Percentiles rank a stretch among this genome's conserved stretches.
phyloP scores from a whole-genome alignment of 1,284 basidiomycete genomes.

The Sphagnurus paluster region DNA sequence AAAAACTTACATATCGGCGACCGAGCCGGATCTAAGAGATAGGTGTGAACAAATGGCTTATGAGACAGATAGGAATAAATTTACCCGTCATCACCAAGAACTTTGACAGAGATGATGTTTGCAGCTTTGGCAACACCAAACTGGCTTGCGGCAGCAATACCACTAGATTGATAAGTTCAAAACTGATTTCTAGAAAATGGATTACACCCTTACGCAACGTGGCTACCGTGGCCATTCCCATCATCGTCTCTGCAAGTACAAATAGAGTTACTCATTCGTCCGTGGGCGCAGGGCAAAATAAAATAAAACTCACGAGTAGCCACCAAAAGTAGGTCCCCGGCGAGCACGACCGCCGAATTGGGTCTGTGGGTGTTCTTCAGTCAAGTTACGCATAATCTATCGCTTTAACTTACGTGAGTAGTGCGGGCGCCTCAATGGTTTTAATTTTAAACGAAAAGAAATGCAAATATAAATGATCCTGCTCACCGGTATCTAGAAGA shows the following conservation, averaged over 20 bases:
- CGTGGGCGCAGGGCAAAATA: background rate
- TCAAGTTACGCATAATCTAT: background rate
- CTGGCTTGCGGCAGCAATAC: no score
- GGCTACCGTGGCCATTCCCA: slow-evolving; percentile 46
- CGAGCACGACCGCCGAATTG: slow-evolving; percentile 71
- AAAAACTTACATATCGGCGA: background rate
- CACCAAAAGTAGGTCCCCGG: slow-evolving; percentile 59
- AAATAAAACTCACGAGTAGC: slow-evolving; percentile 16
- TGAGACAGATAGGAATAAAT: background rate
- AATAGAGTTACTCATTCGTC: no score
- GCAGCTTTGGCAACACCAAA: no score
- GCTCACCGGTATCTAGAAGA: background rate
- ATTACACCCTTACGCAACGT: slow-evolving; percentile 15
- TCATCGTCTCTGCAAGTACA: slow-evolving; percentile 46
- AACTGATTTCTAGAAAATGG: no score
- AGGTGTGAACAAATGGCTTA: no score
- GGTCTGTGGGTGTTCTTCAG: slow-evolving; percentile 19
- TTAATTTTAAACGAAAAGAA: background rate
- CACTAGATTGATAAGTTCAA: no score
- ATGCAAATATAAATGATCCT: background rate
- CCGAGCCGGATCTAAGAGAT: background rate
- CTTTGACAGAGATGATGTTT: background rate
- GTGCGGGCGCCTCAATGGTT: background rate
- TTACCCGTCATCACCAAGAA: background rate
- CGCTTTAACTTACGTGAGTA: background rate